Conservation (phyloP, 2,329 filamentous ascomycete species). For the Trichoderma sp. region DNA sequence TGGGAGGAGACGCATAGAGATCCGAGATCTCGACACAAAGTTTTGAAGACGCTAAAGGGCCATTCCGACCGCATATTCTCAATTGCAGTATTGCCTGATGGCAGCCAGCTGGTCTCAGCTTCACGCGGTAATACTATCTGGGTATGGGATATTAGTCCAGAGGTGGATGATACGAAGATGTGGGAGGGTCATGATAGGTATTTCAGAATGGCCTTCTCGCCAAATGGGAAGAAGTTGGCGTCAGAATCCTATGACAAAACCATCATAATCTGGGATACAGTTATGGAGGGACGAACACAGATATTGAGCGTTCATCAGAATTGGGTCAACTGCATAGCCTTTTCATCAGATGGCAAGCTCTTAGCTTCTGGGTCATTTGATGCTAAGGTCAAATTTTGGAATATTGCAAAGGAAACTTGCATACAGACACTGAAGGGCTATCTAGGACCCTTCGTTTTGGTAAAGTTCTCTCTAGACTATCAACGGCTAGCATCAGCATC, state of each 20-base stretch:
- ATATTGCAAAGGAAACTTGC: neutral
- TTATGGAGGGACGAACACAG: neutral
- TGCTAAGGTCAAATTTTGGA: neutral
- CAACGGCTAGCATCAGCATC: neutral
- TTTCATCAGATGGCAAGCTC: neutral
- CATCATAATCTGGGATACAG: neutral
- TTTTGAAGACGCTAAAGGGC: neutral
- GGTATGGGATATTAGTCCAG: neutral
- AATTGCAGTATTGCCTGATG: neutral
- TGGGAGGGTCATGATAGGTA: neutral
- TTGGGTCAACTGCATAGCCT: neutral
- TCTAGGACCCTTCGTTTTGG: neutral
- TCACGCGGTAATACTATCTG: neutral
- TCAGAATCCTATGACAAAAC: neutral
- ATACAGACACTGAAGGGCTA: neutral
- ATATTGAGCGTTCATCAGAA: neutral
- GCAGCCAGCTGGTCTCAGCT: neutral
- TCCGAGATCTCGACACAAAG: neutral
- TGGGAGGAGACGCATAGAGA: neutral
- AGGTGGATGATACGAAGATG: neutral
- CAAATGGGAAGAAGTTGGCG: neutral
- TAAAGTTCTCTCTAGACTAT: conserved; percentile 5
- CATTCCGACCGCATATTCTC: fast-evolving
- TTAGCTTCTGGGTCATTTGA: neutral
- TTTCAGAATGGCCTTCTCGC: neutral